phyloP scores from a whole-genome alignment of 164 flowering plant species.

The grape (Vitis vinifera) region ASM3070453v1 NC_081809.1:16483001-16483500 shows the following conservation, averaged over 20 bases:
- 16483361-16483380: slow-evolving; percentile 96
- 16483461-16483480: not conserved
- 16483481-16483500: not conserved
- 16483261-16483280: not conserved
- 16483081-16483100: not conserved
- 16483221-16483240: slow-evolving; percentile 87
- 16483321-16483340: slow-evolving; percentile 73
- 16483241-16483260: slow-evolving; percentile 84
- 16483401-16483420: not conserved
- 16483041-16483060: not conserved
- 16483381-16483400: slow-evolving; percentile 73
- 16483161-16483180: slow-evolving; percentile 71
- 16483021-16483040: too few species aligned
- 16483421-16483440: not conserved
- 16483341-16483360: slow-evolving; percentile 99
- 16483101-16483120: slow-evolving; percentile 12
- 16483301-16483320: slow-evolving; percentile 2
- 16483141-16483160: slow-evolving; percentile 87
- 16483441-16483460: not conserved
- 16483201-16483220: slow-evolving; percentile 92
- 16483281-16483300: not conserved
- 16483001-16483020: accelerated
- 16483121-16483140: slow-evolving; percentile 72
- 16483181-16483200: slow-evolving; percentile 84
- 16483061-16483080: not conserved